Conservation (phyloP, 495 filamentous ascomycete species). For the Penicillium diatomitis region DNA sequence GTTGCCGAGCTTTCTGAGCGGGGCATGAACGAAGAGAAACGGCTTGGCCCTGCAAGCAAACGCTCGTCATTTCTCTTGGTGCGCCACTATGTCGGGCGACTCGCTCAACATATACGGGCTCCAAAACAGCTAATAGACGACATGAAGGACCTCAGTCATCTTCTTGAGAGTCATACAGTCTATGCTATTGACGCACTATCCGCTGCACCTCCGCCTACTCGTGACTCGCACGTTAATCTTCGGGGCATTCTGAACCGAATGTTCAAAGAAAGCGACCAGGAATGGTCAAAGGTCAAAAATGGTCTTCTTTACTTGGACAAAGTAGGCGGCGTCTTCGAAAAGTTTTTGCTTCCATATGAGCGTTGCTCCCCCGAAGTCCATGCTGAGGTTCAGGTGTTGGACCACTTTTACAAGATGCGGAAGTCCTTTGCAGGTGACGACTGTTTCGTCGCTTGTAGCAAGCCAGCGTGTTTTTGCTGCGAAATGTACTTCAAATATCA, state of each 20-base stretch:
- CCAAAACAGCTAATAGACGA: not conserved
- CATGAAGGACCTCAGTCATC: not conserved
- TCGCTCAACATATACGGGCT: not conserved
- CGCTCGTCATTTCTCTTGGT: not conserved
- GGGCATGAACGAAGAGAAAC: not conserved
- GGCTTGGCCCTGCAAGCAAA: not conserved
- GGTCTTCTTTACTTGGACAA: not conserved
- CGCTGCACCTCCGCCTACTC: not conserved
- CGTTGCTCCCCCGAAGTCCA: not conserved
- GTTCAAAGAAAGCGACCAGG: not conserved
- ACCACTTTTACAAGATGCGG: not conserved
- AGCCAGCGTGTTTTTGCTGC: slow-evolving; percentile 1
- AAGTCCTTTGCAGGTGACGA: not conserved
- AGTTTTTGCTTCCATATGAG: not conserved
- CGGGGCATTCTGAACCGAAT: not conserved
- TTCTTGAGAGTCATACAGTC: not conserved
- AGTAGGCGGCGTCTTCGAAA: not conserved
- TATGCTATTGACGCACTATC: not conserved
- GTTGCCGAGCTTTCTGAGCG: not conserved
- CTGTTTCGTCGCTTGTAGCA: slow-evolving; percentile 1
- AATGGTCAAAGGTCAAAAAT: not conserved
- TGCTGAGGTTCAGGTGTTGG: not conserved
- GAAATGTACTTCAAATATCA: slow-evolving; percentile 2
- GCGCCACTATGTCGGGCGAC: not conserved
- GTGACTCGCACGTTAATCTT: not conserved